phyloP scores from a whole-genome alignment of 2,329 filamentous ascomycete species.

The Stromatinia cepivora region DNA sequence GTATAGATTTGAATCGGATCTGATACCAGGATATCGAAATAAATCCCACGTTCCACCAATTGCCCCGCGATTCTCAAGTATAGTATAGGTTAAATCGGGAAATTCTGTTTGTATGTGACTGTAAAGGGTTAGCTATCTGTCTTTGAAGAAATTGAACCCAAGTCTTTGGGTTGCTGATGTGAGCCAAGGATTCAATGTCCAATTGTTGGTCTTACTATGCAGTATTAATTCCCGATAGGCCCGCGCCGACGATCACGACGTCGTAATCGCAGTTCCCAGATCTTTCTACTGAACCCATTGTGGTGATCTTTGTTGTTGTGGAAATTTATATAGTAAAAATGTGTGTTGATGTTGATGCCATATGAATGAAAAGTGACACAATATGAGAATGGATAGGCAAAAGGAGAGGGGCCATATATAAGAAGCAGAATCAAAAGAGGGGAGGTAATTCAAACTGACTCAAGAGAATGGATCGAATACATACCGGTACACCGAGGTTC shows the following conservation, averaged over 20 bases:
- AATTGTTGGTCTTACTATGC: constrained; percentile 51
- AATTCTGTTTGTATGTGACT: constrained; percentile 58
- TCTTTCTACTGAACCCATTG: constrained; percentile 28
- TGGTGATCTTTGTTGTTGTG: neutral
- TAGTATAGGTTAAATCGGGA: constrained; percentile 57
- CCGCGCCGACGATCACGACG: constrained; percentile 68
- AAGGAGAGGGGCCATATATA: neutral
- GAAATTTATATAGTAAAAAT: neutral
- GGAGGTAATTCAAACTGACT: neutral
- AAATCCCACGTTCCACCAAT: constrained; percentile 79
- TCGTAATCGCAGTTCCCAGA: constrained; percentile 44
- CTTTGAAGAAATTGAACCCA: neutral
- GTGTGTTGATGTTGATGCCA: neutral
- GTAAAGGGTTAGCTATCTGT: neutral
- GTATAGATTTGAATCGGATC: constrained; percentile 61
- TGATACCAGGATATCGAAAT: constrained; percentile 73
- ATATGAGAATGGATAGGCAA: neutral
- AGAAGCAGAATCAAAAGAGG: neutral
- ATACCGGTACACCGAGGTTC: neutral
- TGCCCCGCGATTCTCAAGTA: constrained; percentile 65
- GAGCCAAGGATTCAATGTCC: neutral
- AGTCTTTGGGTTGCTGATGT: neutral
- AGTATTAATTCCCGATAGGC: constrained; percentile 73
- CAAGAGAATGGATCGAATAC: neutral
- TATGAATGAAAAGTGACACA: neutral